Evolutionary conservation across 805 yeast species (phyloP).

Genomic region (Huiozyma sinensis): DNA sequence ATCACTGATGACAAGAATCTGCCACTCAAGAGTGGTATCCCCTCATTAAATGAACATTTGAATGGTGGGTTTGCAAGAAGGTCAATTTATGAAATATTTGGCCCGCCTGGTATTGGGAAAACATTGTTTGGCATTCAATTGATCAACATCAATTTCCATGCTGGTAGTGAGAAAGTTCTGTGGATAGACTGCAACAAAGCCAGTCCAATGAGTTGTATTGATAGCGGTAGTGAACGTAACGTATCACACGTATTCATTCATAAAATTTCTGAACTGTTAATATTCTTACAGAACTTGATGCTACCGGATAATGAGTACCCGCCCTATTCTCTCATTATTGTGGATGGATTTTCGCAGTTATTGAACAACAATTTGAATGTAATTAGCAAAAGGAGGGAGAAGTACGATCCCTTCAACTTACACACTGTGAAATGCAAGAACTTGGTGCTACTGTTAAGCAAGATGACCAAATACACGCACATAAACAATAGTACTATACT

Average conservation of each 20-base stretch:
- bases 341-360: slow-evolving; percentile 27
- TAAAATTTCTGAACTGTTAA: slow-evolving; percentile 18
- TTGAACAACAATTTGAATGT: slow-evolving; percentile 16
- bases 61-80: slow-evolving; percentile 20
- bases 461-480: slow-evolving; percentile 22
- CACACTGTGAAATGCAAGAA: slow-evolving; percentile 23
- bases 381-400: not conserved
- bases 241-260: slow-evolving; percentile 8
- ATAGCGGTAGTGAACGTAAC: not conserved
- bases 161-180: slow-evolving; percentile 10
- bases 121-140: slow-evolving; percentile 18
- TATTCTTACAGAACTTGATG: slow-evolving; percentile 14
- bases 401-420: slow-evolving; percentile 4
- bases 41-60: slow-evolving; percentile 14
- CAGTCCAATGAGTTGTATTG: slow-evolving; percentile 5
- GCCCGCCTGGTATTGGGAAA: slow-evolving; percentile 28
- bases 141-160: slow-evolving; percentile 3
- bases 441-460: slow-evolving; percentile 17
- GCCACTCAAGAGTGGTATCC: slow-evolving; percentile 18
- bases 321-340: slow-evolving; percentile 14
- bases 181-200: slow-evolving; percentile 23
- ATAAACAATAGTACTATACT: slow-evolving; percentile 13
- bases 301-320: not conserved
- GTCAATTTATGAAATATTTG: slow-evolving; percentile 25
- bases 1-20: slow-evolving; percentile 13